A percentile compares a stretch with the other conserved stretches of the same genome.
Conservation (phyloP, 2,329 filamentous ascomycete species). For the Moelleriella libera region DNA sequence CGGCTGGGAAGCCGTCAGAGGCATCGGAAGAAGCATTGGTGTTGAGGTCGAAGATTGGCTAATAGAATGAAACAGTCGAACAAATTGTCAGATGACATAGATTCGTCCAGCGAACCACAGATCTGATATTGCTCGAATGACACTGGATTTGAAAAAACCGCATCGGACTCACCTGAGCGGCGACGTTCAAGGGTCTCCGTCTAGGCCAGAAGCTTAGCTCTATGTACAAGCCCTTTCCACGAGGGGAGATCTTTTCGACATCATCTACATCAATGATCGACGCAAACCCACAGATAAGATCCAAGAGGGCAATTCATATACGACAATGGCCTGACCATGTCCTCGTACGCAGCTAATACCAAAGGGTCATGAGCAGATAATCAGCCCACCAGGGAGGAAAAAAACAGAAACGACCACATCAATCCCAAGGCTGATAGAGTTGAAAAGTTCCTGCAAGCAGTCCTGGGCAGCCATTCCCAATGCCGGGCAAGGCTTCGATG, state of each 20-base stretch:
- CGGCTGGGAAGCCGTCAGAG: slow-evolving; percentile 61
- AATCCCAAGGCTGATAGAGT: background rate
- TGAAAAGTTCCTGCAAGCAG: background rate
- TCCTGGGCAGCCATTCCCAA: too few species aligned
- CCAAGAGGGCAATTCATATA: background rate
- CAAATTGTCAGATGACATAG: background rate
- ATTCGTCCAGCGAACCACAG: too few species aligned
- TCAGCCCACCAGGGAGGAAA: background rate
- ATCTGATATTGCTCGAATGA: too few species aligned
- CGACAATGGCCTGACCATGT: background rate
- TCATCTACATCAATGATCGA: too few species aligned
- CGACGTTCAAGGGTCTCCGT: too few species aligned
- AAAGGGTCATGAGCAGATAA: background rate
- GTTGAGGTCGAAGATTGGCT: slow-evolving; percentile 71
- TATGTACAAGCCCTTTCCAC: too few species aligned
- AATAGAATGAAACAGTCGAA: slow-evolving; percentile 34
- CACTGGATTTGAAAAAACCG: too few species aligned
- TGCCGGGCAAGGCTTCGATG: background rate
- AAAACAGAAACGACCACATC: background rate
- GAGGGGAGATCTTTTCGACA: too few species aligned
- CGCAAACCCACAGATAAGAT: background rate
- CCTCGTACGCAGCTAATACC: background rate
- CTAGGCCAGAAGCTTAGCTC: too few species aligned
- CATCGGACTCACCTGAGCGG: too few species aligned
- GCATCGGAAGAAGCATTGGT: slow-evolving; percentile 57